These are phyloP conservation scores for Rhododendron simsii DNA, from an alignment of 148 eudicot genomes.

Conservation along the genomic window DNA sequence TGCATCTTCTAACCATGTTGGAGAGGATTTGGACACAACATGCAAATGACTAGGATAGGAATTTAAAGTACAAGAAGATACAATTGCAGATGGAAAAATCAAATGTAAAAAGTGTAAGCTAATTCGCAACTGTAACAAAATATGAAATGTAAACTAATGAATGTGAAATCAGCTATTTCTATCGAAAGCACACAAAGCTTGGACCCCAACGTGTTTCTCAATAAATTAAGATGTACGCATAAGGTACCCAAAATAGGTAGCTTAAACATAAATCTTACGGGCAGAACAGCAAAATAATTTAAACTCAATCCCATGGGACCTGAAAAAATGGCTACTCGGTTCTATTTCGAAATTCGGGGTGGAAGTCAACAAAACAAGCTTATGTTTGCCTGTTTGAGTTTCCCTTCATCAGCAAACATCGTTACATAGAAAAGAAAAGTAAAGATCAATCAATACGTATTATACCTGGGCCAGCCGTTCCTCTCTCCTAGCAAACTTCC, in stretches of 20 bases:
- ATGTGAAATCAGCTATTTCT: background rate
- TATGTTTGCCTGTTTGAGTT: background rate
- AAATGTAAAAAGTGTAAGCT: background rate
- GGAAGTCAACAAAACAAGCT: background rate
- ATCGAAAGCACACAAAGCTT: background rate
- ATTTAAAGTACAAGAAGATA: background rate
- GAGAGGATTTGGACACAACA: background rate
- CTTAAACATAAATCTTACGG: background rate
- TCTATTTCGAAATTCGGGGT: background rate
- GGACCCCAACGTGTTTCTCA: background rate
- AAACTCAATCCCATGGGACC: background rate
- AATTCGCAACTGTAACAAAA: background rate
- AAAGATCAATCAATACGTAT: background rate
- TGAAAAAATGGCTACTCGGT: background rate
- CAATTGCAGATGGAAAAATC: background rate
- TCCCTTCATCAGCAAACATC: background rate
- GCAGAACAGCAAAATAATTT: background rate
- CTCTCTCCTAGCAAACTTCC: constrained; percentile 69
- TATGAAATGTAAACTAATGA: background rate
- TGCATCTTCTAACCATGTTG: background rate
- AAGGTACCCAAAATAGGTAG: no score
- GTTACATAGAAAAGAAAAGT: background rate
- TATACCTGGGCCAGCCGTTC: constrained; percentile 63
- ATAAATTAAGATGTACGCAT: background rate
- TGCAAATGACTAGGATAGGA: background rate